Evolutionary conservation across 306 rosid species (phyloP).

Genomic region (Pachyrhizus erosus): DNA sequence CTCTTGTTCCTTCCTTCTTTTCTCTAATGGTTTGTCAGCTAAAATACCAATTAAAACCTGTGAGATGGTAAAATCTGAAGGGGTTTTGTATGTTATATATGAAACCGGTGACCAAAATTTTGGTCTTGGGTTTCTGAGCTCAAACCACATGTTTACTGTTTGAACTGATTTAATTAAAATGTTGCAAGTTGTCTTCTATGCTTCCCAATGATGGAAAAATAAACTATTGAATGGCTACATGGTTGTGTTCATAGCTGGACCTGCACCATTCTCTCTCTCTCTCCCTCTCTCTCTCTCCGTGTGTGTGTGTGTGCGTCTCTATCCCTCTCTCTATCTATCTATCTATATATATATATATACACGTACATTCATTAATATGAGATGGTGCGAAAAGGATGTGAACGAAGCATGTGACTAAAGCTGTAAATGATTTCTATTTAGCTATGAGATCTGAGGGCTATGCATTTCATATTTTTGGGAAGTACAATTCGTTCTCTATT

Average conservation of each 20-base stretch:
- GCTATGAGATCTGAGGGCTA: slow-evolving; percentile 54
- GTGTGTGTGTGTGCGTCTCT: no score
- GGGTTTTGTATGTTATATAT: background rate
- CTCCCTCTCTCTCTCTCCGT: background rate
- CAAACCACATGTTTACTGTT: background rate
- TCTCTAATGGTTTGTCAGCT: background rate
- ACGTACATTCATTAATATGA: background rate
- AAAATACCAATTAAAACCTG: background rate
- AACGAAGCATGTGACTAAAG: slow-evolving; percentile 17
- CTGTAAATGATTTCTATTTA: slow-evolving; percentile 34
- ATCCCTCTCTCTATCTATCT: background rate
- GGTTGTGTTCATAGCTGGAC: slow-evolving; percentile 40
- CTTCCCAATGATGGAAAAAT: slow-evolving; percentile 47
- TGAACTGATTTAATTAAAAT: background rate
- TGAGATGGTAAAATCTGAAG: background rate
- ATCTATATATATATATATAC: background rate
- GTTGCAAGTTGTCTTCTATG: background rate
- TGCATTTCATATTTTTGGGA: background rate
- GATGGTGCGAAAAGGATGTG: slow-evolving; percentile 47
- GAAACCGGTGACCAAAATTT: background rate
- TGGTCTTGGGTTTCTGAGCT: background rate
- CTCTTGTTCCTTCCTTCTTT: no score
- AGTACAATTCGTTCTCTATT: background rate
- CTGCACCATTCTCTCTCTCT: slow-evolving; percentile 32
- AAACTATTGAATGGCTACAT: slow-evolving; percentile 13